Percentiles rank a stretch among this genome's conserved stretches.
Conservation (phyloP, 805 yeast species). For the Cyberlindnera samutprakarnensis region DNA sequence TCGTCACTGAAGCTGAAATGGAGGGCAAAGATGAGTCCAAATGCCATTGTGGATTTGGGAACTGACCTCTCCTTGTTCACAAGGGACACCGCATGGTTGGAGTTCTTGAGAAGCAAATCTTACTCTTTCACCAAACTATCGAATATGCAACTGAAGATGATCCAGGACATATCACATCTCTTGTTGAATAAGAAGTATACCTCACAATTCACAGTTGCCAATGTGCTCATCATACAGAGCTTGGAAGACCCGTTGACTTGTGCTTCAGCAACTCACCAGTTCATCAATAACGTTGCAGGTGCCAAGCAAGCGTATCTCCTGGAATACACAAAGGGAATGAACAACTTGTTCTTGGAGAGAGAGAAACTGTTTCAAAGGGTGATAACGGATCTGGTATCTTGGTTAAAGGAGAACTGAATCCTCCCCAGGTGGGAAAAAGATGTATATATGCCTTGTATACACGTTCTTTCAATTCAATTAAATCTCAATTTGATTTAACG, state of each 20-base stretch:
- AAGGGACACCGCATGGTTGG: conserved; percentile 7
- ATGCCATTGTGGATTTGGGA: conserved; percentile 2
- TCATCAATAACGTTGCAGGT: conserved; percentile 9
- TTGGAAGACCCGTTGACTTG: conserved; percentile 9
- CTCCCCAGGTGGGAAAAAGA: too few relatives aligned
- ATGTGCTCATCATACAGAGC: conserved; percentile 11
- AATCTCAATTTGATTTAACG: too few relatives aligned
- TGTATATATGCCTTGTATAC: too few relatives aligned
- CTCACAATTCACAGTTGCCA: conserved; percentile 7
- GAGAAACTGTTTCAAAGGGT: conserved; percentile 11
- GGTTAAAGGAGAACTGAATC: conserved; percentile 14
- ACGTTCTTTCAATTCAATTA: too few relatives aligned
- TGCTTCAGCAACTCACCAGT: conserved; percentile 1
- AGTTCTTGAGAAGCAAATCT: conserved; percentile 4
- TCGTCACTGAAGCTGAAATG: conserved; percentile 4
- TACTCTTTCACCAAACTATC: conserved; percentile 4
- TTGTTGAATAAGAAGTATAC: conserved; percentile 3
- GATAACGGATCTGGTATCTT: conserved; percentile 10
- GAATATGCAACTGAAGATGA: conserved; percentile 3
- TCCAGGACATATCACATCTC: conserved; percentile 3
- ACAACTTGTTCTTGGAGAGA: conserved; percentile 15
- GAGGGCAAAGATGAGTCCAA: conserved; percentile 8
- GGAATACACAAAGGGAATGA: conserved; percentile 15
- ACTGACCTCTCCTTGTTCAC: conserved; percentile 7
- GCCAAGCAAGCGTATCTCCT: conserved; percentile 8